phyloP scores from a whole-genome alignment of 2,329 filamentous ascomycete species.

The Ceratocystis diversiconidia region DNA sequence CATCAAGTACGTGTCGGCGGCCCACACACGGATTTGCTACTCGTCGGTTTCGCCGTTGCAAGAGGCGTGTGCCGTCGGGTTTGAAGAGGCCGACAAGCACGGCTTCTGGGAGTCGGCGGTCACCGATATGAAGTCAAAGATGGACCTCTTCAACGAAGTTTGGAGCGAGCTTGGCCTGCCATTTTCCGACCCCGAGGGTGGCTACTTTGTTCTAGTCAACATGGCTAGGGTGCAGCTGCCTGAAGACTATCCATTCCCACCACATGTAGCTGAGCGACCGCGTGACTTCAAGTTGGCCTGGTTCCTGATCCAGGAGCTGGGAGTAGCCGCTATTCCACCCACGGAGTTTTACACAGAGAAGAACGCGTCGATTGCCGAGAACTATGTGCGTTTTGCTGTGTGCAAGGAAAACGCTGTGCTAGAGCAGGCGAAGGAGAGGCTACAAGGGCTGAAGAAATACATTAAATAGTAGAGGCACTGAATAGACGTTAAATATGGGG shows the following conservation, averaged over 20 bases:
- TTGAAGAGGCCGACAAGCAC: slow-evolving; percentile 72
- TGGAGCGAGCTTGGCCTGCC: slow-evolving; percentile 63
- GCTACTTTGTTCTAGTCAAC: slow-evolving; percentile 95
- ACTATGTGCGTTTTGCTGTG: slow-evolving; percentile 89
- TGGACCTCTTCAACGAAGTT: slow-evolving; percentile 71
- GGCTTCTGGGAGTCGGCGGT: slow-evolving; percentile 81
- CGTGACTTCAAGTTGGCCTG: slow-evolving; percentile 89
- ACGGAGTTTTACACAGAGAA: slow-evolving; percentile 89
- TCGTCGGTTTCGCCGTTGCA: slow-evolving; percentile 85
- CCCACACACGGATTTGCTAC: slow-evolving; percentile 94
- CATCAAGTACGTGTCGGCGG: slow-evolving; percentile 80
- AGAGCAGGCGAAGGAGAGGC: slow-evolving; percentile 60
- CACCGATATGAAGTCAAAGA: slow-evolving; percentile 76
- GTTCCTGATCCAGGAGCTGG: slow-evolving; percentile 94
- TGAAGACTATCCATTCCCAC: slow-evolving; percentile 71
- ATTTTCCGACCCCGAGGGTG: slow-evolving; percentile 86
- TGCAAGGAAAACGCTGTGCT: slow-evolving; percentile 87
- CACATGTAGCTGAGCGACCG: slow-evolving; percentile 71
- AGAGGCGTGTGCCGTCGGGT: slow-evolving; percentile 85
- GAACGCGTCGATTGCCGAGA: slow-evolving; percentile 74
- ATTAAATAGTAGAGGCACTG: slow-evolving; percentile 28
- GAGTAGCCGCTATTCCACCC: slow-evolving; percentile 88
- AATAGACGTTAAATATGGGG: not conserved
- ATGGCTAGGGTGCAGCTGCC: slow-evolving; percentile 77
- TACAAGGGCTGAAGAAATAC: slow-evolving; percentile 60